A percentile compares a stretch with the other conserved stretches of the same genome.
Conservation (phyloP, 352 stramenopile genomes). For the Pilasporangium apinafurcum region DNA sequence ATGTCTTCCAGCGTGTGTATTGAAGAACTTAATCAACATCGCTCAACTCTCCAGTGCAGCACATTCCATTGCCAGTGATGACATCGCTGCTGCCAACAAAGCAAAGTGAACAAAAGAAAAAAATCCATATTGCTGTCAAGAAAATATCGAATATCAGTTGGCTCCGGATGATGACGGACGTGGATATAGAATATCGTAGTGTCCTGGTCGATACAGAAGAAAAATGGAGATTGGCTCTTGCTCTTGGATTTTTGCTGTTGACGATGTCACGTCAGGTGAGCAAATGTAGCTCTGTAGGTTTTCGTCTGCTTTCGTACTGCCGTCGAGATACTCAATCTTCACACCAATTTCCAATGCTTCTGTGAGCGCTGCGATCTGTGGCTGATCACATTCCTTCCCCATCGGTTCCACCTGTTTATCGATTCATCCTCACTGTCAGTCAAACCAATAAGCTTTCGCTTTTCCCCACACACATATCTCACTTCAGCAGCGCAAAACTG, state of each 20-base stretch:
- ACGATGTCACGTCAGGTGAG: conserved; percentile 9
- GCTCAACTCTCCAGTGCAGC: conserved; percentile 86
- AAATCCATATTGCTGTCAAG: background rate
- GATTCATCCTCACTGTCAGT: background rate
- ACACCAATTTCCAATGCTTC: conserved; percentile 87
- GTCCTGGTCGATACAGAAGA: conserved; percentile 91
- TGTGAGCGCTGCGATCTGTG: conserved; percentile 89
- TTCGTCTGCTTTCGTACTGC: conserved; percentile 37
- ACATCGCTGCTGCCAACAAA: conserved; percentile 51
- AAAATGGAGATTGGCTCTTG: conserved; percentile 37
- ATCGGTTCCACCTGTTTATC: conserved; percentile 86
- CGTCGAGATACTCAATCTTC: conserved; percentile 93
- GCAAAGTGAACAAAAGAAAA: conserved; percentile 43
- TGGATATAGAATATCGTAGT: conserved; percentile 94
- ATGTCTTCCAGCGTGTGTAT: conserved; percentile 84
- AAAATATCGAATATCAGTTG: conserved; percentile 1
- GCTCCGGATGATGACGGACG: background rate
- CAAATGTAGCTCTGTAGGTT: conserved; percentile 67
- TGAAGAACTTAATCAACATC: conserved; percentile 93
- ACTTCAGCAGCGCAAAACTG: conserved; percentile 82
- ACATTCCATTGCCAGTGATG: conserved; percentile 66
- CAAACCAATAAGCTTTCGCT: too few species aligned
- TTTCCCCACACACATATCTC: background rate
- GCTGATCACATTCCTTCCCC: conserved; percentile 91
- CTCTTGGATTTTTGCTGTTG: background rate